Evolutionary conservation across 2,329 filamentous ascomycete species (phyloP).

Genomic region (Tolypocladium inflatum): DNA sequence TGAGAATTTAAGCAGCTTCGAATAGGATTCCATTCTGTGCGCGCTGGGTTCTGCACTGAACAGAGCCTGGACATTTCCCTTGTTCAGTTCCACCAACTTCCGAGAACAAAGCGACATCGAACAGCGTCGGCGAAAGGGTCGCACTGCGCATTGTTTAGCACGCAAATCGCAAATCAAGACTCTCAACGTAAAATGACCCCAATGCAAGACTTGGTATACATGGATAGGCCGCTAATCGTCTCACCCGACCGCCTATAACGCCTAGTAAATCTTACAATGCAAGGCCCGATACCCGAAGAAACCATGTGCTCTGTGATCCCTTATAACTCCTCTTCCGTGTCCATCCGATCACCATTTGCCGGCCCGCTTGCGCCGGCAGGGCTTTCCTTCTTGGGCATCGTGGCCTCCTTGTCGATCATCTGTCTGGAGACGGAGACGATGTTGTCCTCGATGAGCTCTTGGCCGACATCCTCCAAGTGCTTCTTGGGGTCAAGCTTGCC

Average conservation of each 20-base stretch:
- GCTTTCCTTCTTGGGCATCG: conserved; percentile 65
- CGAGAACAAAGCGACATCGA: neutral
- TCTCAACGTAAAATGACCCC: conserved; percentile 5
- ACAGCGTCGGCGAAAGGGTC: neutral
- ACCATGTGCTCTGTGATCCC: conserved; percentile 9
- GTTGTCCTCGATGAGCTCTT: conserved; percentile 97
- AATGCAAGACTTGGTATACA: neutral
- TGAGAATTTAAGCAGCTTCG: neutral
- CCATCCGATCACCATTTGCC: conserved; percentile 55
- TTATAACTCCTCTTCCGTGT: conserved; percentile 52
- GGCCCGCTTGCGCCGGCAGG: conserved; percentile 36
- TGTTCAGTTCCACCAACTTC: neutral
- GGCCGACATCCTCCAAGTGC: conserved; percentile 92
- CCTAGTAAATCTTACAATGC: conserved; percentile 21
- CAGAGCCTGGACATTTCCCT: neutral
- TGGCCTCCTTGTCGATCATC: conserved; percentile 99
- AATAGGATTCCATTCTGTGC: neutral
- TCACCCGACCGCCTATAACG: conserved; percentile 17
- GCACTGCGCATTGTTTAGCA: neutral
- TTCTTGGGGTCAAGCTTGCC: conserved; percentile 99
- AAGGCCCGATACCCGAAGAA: conserved; percentile 8
- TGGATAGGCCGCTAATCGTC: conserved; percentile 8
- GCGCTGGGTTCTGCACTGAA: neutral
- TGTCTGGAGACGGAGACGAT: conserved; percentile 96
- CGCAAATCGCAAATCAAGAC: neutral